Percentiles rank a stretch among this genome's conserved stretches.
These are phyloP conservation scores for Candida mattraensis DNA, from an alignment of 805 yeast species.

Conservation along the genomic window DNA sequence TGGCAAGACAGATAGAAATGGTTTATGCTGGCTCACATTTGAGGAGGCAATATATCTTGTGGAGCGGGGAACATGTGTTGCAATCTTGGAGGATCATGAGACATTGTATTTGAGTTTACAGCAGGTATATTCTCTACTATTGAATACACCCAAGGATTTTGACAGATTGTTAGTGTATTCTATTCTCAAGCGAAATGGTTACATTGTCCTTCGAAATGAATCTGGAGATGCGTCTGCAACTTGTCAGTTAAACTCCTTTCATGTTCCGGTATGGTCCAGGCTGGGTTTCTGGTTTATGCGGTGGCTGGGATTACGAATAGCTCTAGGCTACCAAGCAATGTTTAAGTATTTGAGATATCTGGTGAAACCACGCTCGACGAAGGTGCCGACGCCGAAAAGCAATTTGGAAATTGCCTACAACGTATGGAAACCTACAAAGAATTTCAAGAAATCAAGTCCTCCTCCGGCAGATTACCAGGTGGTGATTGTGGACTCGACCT, in stretches of 20 bases:
- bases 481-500: constrained; percentile 51
- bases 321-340: no score
- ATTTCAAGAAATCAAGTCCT: constrained; percentile 69
- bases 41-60: constrained; percentile 76
- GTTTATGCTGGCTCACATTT: constrained; percentile 48
- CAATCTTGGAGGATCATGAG: constrained; percentile 25
- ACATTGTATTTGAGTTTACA: constrained; percentile 52
- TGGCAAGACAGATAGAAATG: constrained; percentile 57
- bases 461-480: constrained; percentile 75
- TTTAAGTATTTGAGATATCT: constrained; percentile 18
- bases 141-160: constrained; percentile 37
- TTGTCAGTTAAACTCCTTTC: no score
- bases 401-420: constrained; percentile 44
- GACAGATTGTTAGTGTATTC: constrained; percentile 69
- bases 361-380: no score
- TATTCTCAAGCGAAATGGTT: constrained; percentile 75
- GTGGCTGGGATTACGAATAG: no score
- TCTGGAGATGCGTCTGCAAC: no score
- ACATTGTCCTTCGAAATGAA: constrained; percentile 47
- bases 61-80: constrained; percentile 68
- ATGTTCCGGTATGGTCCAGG: no score
- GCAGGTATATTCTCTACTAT: constrained; percentile 56
- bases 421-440: constrained; percentile 82
- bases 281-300: no score
- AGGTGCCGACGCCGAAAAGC: no score